phyloP scores from a whole-genome alignment of 1,139 yeast genomes.

The Hansenula lynferdii region DNA sequence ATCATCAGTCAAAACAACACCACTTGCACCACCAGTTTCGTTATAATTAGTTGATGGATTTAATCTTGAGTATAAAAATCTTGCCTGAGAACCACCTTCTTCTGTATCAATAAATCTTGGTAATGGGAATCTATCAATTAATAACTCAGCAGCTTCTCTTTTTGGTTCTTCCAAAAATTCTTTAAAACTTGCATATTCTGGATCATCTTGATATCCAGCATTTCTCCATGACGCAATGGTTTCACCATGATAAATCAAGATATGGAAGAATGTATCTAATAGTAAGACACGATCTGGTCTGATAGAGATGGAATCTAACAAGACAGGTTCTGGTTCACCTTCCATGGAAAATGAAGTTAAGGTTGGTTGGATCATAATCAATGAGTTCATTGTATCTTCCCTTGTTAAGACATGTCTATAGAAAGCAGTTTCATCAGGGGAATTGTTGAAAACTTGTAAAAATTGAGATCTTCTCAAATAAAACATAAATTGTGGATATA shows the following conservation, averaged over 20 bases:
- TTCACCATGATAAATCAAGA: conserved; percentile 91
- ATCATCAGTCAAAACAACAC: conserved; percentile 92
- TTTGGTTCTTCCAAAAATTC: conserved; percentile 85
- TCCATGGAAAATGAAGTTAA: conserved; percentile 82
- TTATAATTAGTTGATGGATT: conserved; percentile 89
- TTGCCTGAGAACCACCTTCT: conserved; percentile 97
- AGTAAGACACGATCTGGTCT: conserved; percentile 84
- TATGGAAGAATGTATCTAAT: conserved; percentile 94
- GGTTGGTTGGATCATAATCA: conserved; percentile 96
- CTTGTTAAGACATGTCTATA: conserved; percentile 89
- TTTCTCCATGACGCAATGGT: conserved; percentile 96
- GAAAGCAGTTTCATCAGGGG: conserved; percentile 98
- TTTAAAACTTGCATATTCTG: conserved; percentile 85
- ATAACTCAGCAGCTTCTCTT: conserved; percentile 85
- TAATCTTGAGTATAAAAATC: conserved; percentile 89
- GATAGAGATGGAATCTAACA: conserved; percentile 89
- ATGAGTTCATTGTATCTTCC: conserved; percentile 90
- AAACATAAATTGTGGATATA: conserved; percentile 94
- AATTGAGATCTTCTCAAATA: conserved; percentile 96
- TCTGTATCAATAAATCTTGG: conserved; percentile 97
- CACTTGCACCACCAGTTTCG: conserved; percentile 48
- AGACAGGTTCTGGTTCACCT: conserved; percentile 88
- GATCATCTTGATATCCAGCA: conserved; percentile 89
- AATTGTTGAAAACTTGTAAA: conserved; percentile 92
- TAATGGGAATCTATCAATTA: conserved; percentile 92